These are phyloP conservation scores for Nicotiana benthamiana DNA, from an alignment of 257 asterid species.

Conservation along the genomic window DNA sequence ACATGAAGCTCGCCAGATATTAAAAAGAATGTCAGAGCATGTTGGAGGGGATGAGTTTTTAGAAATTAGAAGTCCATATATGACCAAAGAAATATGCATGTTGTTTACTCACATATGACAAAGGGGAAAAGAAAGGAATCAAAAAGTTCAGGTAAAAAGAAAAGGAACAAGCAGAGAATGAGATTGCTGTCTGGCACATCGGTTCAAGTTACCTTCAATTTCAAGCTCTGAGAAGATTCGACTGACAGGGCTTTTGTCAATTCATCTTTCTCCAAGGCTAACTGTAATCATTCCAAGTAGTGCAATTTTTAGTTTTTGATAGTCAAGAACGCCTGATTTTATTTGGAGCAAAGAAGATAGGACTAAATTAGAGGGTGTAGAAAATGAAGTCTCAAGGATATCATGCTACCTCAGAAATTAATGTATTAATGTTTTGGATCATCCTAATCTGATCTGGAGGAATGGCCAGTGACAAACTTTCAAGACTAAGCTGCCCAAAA, in stretches of 20 bases:
- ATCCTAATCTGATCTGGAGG: slow-evolving; percentile 86
- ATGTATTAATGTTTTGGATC: slow-evolving; percentile 66
- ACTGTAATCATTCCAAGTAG: slow-evolving; percentile 37
- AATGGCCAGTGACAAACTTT: slow-evolving; percentile 41
- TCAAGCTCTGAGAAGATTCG: slow-evolving; percentile 65
- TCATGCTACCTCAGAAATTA: slow-evolving; percentile 66
- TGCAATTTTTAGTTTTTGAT: background rate
- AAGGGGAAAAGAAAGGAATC: background rate
- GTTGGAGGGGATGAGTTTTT: background rate
- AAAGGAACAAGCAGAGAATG: background rate
- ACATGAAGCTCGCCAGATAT: background rate
- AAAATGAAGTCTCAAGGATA: slow-evolving; percentile 4
- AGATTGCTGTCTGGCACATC: background rate
- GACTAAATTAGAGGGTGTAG: background rate
- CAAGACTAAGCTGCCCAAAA: slow-evolving; percentile 36
- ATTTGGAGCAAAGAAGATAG: background rate
- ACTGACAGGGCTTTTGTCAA: slow-evolving; percentile 65
- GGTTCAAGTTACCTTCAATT: slow-evolving; percentile 57
- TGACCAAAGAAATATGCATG: slow-evolving; percentile 4
- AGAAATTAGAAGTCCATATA: background rate
- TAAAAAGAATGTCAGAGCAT: background rate
- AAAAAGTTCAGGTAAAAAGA: background rate
- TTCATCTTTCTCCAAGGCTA: slow-evolving; percentile 80
- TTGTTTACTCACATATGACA: background rate
- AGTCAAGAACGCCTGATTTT: background rate